Conservation (phyloP, 2,329 filamentous ascomycete species). For the Exophiala sp. region DNA sequence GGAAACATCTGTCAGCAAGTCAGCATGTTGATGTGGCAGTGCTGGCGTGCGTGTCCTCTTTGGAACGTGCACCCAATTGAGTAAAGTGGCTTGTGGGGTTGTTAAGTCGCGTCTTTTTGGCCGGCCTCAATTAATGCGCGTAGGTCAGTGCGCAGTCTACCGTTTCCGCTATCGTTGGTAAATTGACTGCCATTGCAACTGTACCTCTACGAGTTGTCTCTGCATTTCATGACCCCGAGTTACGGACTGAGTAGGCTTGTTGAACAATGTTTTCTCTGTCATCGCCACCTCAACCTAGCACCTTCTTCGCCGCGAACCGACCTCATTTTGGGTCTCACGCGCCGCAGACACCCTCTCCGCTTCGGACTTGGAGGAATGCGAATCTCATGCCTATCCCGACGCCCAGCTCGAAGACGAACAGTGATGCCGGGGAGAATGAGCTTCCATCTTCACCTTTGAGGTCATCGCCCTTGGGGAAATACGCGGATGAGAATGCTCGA, state of each 20-base stretch:
- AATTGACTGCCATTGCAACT: too few species aligned
- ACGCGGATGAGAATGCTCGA: not conserved
- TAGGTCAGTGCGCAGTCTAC: too few species aligned
- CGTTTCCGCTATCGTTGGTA: too few species aligned
- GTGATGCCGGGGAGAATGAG: not conserved
- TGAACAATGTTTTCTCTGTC: constrained; percentile 13
- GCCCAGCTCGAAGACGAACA: not conserved
- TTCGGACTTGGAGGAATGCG: constrained; percentile 27
- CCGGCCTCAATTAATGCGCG: too few species aligned
- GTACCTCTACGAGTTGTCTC: not conserved
- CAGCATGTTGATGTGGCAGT: too few species aligned
- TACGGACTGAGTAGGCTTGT: not conserved
- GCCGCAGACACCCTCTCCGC: constrained; percentile 21
- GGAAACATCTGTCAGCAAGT: too few species aligned
- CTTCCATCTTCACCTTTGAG: constrained; percentile 2
- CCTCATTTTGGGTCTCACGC: constrained; percentile 39
- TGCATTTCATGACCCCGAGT: not conserved
- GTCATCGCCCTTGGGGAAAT: constrained; percentile 10
- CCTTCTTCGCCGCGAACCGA: constrained; percentile 33
- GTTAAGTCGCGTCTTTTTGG: too few species aligned
- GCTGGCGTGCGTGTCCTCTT: too few species aligned
- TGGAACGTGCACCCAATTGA: too few species aligned
- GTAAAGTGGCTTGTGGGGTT: too few species aligned
- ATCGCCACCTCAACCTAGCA: constrained; percentile 4
- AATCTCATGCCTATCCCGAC: constrained; percentile 20